Evolutionary conservation across 2,329 filamentous ascomycete species (phyloP), one percentile per base, ranked within the genome.

Genomic region (Chrysoporthe cubensis): DNA sequence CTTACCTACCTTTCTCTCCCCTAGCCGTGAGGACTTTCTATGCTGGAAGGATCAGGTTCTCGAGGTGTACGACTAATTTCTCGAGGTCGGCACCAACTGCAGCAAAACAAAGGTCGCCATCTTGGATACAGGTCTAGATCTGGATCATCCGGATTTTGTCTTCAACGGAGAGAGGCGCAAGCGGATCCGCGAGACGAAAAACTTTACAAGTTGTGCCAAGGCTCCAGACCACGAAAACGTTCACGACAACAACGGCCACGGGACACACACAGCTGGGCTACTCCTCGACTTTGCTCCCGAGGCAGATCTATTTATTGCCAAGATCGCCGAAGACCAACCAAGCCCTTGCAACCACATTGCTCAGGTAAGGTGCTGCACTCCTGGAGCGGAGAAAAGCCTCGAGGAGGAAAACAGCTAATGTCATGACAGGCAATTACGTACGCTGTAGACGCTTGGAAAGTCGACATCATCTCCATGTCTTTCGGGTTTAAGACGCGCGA

Each of bases 391-490:
- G 26, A 26, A 26, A 26, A 26, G 26, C 26, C 0, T 26, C 26
- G 26, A 26, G 26, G 0, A 26, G 26, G 26, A 0, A 0, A 0
- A 2, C 26, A 26, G 26, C 26, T 26, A 26, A 26, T 26, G 26
- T 46, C 44, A 18, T 26, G 13, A 57, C 14, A 57, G 52, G 52
- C 52, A 16, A 57, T 57, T n/a, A 34, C 9, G 3, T 26, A 34
- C 13, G 52, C 52, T 16, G n/a, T 21, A 9, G 18, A 21, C 21
- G 52, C 9, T 9, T 57, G 52, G 52, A 34, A 57, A 21, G 52
- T 26, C 52, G 52, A 57, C 21, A 57, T 57, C 52, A 57, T 57
- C 14, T 18, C 52, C 18, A 57, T 57, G 52, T 57, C 52, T 1
- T 57, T 57, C n/a, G 52, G 52, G 11, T 57, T 57, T n/a, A 46